Evolutionary conservation across 2,329 filamentous ascomycete genomes (phyloP).

Genomic region (Davidsoniella virescens): DNA sequence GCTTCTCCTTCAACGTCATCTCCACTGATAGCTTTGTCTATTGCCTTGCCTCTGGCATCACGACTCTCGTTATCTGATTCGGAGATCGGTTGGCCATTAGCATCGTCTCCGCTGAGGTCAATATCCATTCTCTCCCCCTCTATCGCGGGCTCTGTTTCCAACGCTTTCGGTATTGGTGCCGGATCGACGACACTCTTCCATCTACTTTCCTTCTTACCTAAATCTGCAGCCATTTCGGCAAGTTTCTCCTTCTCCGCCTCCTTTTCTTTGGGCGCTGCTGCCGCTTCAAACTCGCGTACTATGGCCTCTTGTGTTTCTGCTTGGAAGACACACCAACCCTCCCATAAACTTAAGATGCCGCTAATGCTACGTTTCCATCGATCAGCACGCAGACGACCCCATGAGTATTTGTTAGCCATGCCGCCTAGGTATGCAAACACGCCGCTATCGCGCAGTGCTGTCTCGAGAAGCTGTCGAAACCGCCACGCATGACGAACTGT

Average conservation of each 20-base stretch:
- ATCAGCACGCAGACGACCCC: conserved; percentile 68
- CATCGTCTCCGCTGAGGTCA: conserved; percentile 30
- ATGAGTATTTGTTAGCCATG: conserved; percentile 53
- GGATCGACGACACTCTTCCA: conserved; percentile 35
- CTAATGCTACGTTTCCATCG: conserved; percentile 70
- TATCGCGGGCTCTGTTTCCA: conserved; percentile 12
- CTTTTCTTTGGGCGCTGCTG: conserved; percentile 23
- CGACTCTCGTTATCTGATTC: conserved; percentile 27
- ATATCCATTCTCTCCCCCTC: conserved; percentile 27
- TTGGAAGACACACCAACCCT: conserved; percentile 57
- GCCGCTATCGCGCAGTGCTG: conserved; percentile 47
- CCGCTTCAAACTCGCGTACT: conserved; percentile 46
- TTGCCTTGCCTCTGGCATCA: conserved; percentile 17
- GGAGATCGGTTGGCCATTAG: conserved; percentile 30
- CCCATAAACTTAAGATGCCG: conserved; percentile 54
- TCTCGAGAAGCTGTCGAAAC: conserved; percentile 66
- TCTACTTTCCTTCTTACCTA: conserved; percentile 24
- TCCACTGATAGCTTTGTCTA: not conserved
- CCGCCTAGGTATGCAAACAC: conserved; percentile 62
- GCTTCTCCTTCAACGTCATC: conserved; percentile 19
- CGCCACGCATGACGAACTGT: conserved; percentile 75
- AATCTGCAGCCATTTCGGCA: conserved; percentile 16
- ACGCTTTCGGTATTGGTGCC: conserved; percentile 11
- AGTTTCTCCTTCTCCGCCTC: conserved; percentile 16
- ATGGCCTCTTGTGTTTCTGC: conserved; percentile 58